phyloP scores from a whole-genome alignment of 1,284 basidiomycete species.

The Xerocomus amazonicus region DNA sequence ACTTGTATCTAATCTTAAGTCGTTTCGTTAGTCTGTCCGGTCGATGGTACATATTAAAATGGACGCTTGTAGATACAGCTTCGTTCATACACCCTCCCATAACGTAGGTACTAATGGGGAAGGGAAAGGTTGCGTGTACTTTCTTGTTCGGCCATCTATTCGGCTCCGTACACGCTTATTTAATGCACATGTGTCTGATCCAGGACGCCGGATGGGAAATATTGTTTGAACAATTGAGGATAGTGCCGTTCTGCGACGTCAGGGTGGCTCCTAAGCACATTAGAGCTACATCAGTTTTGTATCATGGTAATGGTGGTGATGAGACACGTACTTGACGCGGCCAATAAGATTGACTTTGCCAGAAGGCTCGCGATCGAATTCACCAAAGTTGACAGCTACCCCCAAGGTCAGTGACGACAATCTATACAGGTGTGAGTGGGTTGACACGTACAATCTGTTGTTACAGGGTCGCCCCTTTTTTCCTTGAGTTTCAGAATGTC shows the following conservation, averaged over 20 bases:
- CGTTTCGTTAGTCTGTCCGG: slow-evolving; percentile 22
- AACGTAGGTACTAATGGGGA: too few relatives aligned
- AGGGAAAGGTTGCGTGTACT: too few relatives aligned
- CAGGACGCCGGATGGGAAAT: slow-evolving; percentile 63
- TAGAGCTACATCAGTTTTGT: too few relatives aligned
- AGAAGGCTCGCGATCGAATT: slow-evolving; percentile 64
- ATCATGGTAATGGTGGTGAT: too few relatives aligned
- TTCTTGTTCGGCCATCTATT: too few relatives aligned
- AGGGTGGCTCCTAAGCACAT: slow-evolving; percentile 62
- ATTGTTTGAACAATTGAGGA: slow-evolving; percentile 62
- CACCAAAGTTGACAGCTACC: slow-evolving; percentile 69
- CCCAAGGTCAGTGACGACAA: too few relatives aligned
- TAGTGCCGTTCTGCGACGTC: slow-evolving; percentile 74
- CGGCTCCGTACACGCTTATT: slow-evolving; percentile 6
- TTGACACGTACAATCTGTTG: slow-evolving; percentile 57
- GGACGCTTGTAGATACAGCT: not conserved
- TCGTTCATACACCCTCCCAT: too few relatives aligned
- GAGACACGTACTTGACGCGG: slow-evolving; percentile 55
- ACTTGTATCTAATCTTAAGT: slow-evolving; percentile 34
- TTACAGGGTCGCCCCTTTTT: slow-evolving; percentile 46
- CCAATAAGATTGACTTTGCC: slow-evolving; percentile 73
- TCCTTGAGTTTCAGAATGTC: slow-evolving; percentile 37
- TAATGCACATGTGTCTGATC: slow-evolving; percentile 13
- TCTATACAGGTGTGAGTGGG: too few relatives aligned
- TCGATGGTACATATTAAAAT: slow-evolving; percentile 11